Conservation (phyloP, 225 moss, liverwort and hornwort species). For the Pleurozium schreberi region DNA sequence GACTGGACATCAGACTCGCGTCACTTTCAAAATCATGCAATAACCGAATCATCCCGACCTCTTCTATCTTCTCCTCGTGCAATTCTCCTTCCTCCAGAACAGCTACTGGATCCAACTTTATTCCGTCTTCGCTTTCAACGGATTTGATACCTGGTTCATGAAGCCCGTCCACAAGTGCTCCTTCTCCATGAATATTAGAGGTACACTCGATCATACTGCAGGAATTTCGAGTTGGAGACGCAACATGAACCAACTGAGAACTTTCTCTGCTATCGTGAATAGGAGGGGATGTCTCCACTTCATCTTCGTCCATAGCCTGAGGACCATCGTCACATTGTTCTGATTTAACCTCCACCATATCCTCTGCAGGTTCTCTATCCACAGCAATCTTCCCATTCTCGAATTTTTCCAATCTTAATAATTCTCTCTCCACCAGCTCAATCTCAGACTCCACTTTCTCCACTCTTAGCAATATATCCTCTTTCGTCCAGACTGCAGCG, state of each 20-base stretch:
- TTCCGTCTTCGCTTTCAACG: neutral
- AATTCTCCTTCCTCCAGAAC: constrained; percentile 40
- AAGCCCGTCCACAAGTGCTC: neutral
- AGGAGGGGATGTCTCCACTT: neutral
- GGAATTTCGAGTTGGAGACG: neutral
- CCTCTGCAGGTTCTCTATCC: neutral
- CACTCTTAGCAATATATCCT: constrained; percentile 55
- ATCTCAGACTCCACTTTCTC: constrained; percentile 91
- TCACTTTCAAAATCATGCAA: constrained; percentile 18
- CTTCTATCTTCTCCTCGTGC: constrained; percentile 23
- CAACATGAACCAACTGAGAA: neutral
- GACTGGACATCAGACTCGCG: constrained; percentile 17
- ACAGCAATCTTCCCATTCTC: neutral
- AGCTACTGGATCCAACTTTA: neutral
- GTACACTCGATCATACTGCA: neutral
- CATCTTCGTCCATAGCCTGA: constrained; percentile 46
- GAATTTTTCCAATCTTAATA: constrained; percentile 35
- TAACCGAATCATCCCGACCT: neutral
- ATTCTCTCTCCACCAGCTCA: constrained; percentile 72
- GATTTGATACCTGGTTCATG: neutral
- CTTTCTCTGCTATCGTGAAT: constrained; percentile 14
- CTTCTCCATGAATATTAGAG: constrained; percentile 1
- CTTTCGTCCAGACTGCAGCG: constrained; percentile 63
- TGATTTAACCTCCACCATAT: neutral
- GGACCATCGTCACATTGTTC: constrained; percentile 12